Evolutionary conservation across 2,329 filamentous ascomycete genomes (phyloP).

Genomic region (Curvularia lunata): DNA sequence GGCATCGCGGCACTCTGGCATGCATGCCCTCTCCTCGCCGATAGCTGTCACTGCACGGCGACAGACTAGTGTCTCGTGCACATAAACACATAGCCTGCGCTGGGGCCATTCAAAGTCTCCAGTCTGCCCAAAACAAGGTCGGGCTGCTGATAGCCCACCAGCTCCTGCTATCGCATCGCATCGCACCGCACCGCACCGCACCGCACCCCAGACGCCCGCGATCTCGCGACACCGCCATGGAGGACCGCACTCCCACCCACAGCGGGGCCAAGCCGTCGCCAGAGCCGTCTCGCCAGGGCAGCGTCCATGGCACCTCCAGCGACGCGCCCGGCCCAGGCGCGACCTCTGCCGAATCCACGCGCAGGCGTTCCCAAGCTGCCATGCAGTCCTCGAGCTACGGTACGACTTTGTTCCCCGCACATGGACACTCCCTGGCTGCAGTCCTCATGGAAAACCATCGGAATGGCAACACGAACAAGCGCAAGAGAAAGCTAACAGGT

Average conservation of each 20-base stretch:
- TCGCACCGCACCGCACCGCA: constrained; percentile 7
- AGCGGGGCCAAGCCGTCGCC: constrained; percentile 33
- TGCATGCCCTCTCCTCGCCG: constrained; percentile 11
- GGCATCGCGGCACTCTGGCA: constrained; percentile 15
- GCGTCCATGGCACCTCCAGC: constrained; percentile 31
- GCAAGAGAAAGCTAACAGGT: constrained; percentile 13
- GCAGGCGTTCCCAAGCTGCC: constrained; percentile 38
- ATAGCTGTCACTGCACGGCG: constrained; percentile 16
- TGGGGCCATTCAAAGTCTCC: constrained; percentile 14
- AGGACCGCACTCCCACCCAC: constrained; percentile 35
- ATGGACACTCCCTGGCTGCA: not conserved
- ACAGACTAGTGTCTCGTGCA: constrained; percentile 24
- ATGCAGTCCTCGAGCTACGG: constrained; percentile 45
- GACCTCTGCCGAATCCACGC: constrained; percentile 34
- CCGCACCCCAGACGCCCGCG: constrained; percentile 6
- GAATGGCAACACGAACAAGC: not conserved
- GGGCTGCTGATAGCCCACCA: constrained; percentile 9
- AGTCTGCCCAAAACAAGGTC: constrained; percentile 11
- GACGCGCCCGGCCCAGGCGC: constrained; percentile 31
- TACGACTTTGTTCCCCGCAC: constrained; percentile 17
- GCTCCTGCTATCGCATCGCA: not conserved
- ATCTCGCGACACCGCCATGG: constrained; percentile 34
- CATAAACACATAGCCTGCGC: constrained; percentile 18
- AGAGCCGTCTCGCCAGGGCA: constrained; percentile 35
- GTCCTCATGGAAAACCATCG: not conserved